Percentiles rank a stretch among this genome's conserved stretches.
phyloP scores from a whole-genome alignment of 2,329 filamentous ascomycete species.

The Endothia cerciana region DNA sequence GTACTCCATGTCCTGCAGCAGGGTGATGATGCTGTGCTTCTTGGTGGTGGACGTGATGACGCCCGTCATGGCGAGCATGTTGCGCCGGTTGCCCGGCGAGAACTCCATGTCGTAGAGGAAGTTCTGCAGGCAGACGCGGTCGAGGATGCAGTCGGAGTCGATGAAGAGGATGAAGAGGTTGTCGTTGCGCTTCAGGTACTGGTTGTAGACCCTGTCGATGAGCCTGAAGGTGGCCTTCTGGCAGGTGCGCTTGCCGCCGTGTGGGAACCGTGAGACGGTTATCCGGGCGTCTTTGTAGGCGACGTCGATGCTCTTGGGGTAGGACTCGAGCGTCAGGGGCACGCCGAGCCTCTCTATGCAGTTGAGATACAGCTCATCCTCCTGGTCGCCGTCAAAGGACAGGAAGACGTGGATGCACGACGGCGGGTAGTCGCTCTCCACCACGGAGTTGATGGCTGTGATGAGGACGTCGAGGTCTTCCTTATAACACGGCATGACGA shows the following conservation, averaged over 20 bases:
- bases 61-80: constrained; percentile 97
- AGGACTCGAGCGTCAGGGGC: constrained; percentile 73
- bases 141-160: constrained; percentile 94
- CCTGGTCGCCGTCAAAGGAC: constrained; percentile 88
- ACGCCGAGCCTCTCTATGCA: constrained; percentile 86
- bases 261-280: constrained; percentile 88
- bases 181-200: constrained; percentile 85
- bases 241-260: constrained; percentile 91
- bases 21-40: constrained; percentile 84
- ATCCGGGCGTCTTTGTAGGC: constrained; percentile 81
- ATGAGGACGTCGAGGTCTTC: constrained; percentile 84
- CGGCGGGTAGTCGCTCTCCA: constrained; percentile 90
- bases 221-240: constrained; percentile 93
- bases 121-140: constrained; percentile 90
- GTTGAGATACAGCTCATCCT: constrained; percentile 86
- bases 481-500: constrained; percentile 97
- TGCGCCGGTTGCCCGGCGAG: constrained; percentile 85
- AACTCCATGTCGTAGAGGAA: constrained; percentile 99
- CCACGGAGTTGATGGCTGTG: constrained; percentile 86
- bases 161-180: constrained; percentile 96
- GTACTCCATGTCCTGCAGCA: constrained; percentile 98
- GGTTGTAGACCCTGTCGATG: constrained; percentile 88
- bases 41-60: constrained; percentile 94
- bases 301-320: constrained; percentile 90
- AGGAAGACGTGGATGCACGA: constrained; percentile 93